phyloP scores from a whole-genome alignment of 1,139 yeast genomes.

The Suhomyces ambrosiae region DNA sequence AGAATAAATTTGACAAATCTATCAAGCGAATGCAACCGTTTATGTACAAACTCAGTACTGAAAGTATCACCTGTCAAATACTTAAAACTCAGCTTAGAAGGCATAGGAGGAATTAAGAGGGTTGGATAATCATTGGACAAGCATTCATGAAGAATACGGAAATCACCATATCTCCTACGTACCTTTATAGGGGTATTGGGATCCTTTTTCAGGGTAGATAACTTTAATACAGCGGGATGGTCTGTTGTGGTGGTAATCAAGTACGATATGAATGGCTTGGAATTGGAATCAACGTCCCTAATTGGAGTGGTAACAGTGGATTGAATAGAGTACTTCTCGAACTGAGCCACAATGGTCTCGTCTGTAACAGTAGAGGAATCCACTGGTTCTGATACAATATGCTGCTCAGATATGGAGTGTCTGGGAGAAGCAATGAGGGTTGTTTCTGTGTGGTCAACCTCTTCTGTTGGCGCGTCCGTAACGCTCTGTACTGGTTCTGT shows the following conservation, averaged over 20 bases:
- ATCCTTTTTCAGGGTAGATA: constrained; percentile 20
- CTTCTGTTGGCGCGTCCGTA: constrained; percentile 1
- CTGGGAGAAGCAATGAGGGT: constrained; percentile 4
- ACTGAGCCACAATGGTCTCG: constrained; percentile 10
- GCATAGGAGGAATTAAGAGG: constrained; percentile 87
- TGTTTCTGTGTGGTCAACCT: constrained; percentile 2
- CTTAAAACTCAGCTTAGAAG: constrained; percentile 88
- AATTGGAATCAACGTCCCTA: constrained; percentile 73
- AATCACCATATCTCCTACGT: constrained; percentile 81
- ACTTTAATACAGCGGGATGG: constrained; percentile 45
- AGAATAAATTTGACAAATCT: constrained; percentile 74
- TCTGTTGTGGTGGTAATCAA: constrained; percentile 66
- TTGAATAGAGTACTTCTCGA: constrained; percentile 32
- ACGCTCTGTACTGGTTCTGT: neutral
- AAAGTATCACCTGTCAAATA: constrained; percentile 95
- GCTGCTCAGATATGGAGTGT: constrained; percentile 2
- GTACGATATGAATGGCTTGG: constrained; percentile 80
- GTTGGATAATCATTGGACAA: constrained; percentile 80
- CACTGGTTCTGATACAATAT: neutral
- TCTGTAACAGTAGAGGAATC: neutral
- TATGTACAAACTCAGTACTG: constrained; percentile 74
- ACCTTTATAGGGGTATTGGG: constrained; percentile 51
- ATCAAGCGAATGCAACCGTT: constrained; percentile 81
- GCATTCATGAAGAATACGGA: constrained; percentile 74
- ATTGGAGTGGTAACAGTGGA: constrained; percentile 68